Base-by-base conservation (phyloP, 176 grass and related monocot species). In the Oryza glumipatula region DNA sequence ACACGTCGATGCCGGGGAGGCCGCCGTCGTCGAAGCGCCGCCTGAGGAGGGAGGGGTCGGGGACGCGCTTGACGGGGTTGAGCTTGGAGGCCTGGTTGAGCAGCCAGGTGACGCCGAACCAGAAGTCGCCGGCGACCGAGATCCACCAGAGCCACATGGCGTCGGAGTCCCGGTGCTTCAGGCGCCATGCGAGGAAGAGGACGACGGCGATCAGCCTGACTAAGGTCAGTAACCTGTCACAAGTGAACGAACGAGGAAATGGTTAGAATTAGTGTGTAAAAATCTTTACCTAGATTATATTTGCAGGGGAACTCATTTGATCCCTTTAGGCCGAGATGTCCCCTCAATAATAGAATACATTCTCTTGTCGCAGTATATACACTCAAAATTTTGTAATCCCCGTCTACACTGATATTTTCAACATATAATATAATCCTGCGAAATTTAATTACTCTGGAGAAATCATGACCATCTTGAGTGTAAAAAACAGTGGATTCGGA, bases 1-100 rank as follows among this genome's bases (percentile, higher is more conserved):
- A 78, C n/a, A 78, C 76, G 22, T 78, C 76, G 8, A 78, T 17
- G 36, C 11, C 38, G 4, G 76, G 76, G n/a, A 78, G 76, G 30
- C 30, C 30, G 30, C 30, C 39, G 4, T 26, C 6, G 15, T 84
- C 82, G 43, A 75, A 23, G 11, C 21, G 24, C 7, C 39, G 43
- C 26, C 28, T 67, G 3, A 75, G 61, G 60, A 39, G 36, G 21
- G 38, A 5, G n/a, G 46, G 56, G 58, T 65, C 19, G 1, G 76
- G 54, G 11, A 45, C 6, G 12, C 9, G 6, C 10, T 64, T 64
- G 33, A 78, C 5, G n/a, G 76, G 76, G 56, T 64, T 41, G 54
- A 78, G 4, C 60, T 78, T 78, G 3, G 58, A 4, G 60, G 22
- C 12, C 60, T 65, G 32, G 76, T 78, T 65, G 9, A 78, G 76